Conservation (phyloP, 2,329 filamentous ascomycete species). For the Fusarium sublunatum region DNA sequence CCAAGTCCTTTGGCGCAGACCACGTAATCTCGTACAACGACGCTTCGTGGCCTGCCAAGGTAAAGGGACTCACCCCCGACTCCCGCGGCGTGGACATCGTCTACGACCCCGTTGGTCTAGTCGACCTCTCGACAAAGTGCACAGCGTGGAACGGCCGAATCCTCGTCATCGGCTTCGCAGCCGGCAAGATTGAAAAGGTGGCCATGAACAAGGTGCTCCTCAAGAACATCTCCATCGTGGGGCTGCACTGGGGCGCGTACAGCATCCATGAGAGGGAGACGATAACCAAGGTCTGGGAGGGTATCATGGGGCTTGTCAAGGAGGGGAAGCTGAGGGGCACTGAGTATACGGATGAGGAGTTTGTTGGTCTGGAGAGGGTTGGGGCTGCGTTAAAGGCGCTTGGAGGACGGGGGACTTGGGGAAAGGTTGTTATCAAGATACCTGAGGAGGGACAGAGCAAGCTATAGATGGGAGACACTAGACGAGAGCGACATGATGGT, state of each 20-base stretch:
- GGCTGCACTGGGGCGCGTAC: conserved; percentile 93
- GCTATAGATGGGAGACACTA: conserved; percentile 53
- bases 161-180: conserved; percentile 87
- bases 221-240: conserved; percentile 92
- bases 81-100: conserved; percentile 86
- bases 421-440: conserved; percentile 92
- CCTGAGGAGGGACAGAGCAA: conserved; percentile 73
- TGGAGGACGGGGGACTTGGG: conserved; percentile 88
- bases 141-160: conserved; percentile 92
- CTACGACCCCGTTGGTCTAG: conserved; percentile 92
- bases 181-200: conserved; percentile 82
- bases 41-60: conserved; percentile 70
- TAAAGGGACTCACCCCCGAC: conserved; percentile 81
- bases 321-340: conserved; percentile 84
- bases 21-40: conserved; percentile 82
- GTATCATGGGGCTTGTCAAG: conserved; percentile 80
- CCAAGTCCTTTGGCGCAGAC: conserved; percentile 84
- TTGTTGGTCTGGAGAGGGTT: conserved; percentile 83
- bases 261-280: conserved; percentile 76
- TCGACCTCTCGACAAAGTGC: conserved; percentile 89
- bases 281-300: conserved; percentile 81
- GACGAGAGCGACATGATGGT: background rate
- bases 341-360: conserved; percentile 83
- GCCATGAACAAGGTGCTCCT: conserved; percentile 91
- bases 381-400: conserved; percentile 80